A percentile compares a stretch with the other conserved stretches of the same genome.
phyloP scores from a whole-genome alignment of 225 moss, liverwort and hornwort species.

The Sphagnum contortum region DNA sequence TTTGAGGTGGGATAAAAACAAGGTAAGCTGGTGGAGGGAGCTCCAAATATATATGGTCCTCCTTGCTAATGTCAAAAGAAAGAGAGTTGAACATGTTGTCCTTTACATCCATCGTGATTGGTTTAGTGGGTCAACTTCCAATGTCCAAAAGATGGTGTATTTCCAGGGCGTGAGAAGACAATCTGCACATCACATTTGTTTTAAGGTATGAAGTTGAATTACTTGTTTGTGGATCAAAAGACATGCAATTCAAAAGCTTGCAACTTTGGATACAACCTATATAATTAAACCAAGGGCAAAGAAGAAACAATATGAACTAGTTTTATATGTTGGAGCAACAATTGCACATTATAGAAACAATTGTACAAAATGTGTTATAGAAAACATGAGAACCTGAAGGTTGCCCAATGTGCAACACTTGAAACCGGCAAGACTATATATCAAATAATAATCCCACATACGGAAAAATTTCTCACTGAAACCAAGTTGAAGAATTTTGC shows the following conservation, averaged over 20 bases:
- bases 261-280: not conserved
- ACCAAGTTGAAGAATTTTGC: constrained; percentile 53
- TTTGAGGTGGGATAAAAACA: too few relatives aligned
- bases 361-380: not conserved
- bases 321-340: not conserved
- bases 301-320: not conserved
- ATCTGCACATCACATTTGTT: constrained; percentile 13
- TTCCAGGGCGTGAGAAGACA: constrained; percentile 37
- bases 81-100: too few relatives aligned
- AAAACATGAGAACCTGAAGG: constrained; percentile 31
- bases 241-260: not conserved
- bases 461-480: constrained; percentile 70
- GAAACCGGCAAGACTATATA: constrained; percentile 64
- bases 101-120: too few relatives aligned
- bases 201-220: not conserved
- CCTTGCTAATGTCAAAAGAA: too few relatives aligned
- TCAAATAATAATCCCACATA: constrained; percentile 77
- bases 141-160: constrained; percentile 11
- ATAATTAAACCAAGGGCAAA: too few relatives aligned
- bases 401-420: constrained; percentile 55
- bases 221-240: not conserved
- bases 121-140: too few relatives aligned
- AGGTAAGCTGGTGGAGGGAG: too few relatives aligned
- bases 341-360: not conserved
- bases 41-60: too few relatives aligned